Conservation (phyloP, 1,284 basidiomycete species). For the Puccinia sorghi region DNA sequence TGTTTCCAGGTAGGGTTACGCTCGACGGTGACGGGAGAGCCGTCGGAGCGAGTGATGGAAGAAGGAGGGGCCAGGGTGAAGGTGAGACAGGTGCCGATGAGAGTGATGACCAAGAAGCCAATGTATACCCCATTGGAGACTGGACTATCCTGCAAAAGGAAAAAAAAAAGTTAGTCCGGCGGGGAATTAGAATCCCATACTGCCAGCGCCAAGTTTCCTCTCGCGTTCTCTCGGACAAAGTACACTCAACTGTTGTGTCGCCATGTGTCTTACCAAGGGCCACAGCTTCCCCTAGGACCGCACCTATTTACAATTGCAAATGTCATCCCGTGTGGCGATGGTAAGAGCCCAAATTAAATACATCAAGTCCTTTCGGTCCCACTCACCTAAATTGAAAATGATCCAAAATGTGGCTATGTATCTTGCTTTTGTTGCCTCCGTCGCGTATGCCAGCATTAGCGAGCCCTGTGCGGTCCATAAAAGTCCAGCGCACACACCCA, state of each 20-base stretch:
- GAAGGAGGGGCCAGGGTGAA: conserved; percentile 42
- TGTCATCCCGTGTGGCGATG: background rate
- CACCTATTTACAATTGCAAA: conserved; percentile 25
- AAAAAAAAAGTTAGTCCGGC: background rate
- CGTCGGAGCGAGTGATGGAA: conserved; percentile 53
- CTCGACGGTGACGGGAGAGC: conserved; percentile 53
- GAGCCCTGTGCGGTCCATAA: conserved; percentile 69
- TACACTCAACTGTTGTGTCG: conserved; percentile 28
- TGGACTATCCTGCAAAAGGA: conserved; percentile 26
- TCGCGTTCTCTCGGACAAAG: background rate
- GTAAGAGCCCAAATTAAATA: background rate
- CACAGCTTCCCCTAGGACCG: conserved; percentile 49
- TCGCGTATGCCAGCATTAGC: conserved; percentile 79
- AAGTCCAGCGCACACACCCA: conserved; percentile 78
- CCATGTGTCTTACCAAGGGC: conserved; percentile 31
- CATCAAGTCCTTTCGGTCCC: background rate
- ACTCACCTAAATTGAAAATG: conserved; percentile 58
- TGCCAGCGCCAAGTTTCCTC: background rate
- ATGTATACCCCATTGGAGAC: conserved; percentile 52
- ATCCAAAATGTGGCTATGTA: conserved; percentile 75
- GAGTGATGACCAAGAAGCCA: conserved; percentile 53
- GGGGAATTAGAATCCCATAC: background rate
- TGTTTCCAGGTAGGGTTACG: conserved; percentile 54
- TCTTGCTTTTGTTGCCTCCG: conserved; percentile 69
- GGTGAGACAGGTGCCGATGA: conserved; percentile 39